Evolutionary conservation across 2,329 filamentous ascomycete genomes (phyloP), one percentile per base, ranked within the genome.

Genomic region (Fulvia fulva): DNA sequence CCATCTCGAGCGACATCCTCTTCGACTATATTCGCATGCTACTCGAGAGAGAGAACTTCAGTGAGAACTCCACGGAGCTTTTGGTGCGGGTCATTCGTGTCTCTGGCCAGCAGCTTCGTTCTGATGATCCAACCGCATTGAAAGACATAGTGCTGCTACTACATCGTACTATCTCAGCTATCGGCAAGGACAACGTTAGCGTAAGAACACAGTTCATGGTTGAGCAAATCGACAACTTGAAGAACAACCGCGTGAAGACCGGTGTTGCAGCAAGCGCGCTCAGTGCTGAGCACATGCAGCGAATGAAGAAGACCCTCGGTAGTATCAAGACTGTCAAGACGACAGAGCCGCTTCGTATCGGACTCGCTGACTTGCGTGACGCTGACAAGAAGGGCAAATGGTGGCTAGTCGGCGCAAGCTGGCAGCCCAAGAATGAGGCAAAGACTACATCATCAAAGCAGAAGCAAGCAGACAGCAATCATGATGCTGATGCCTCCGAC

Each of bases 321-420:
- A 85, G 88, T 3, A 77, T 99, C 37, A 94, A 90, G 70, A 75
- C 78, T 11, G 34, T 58, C 58, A 91, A 90, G 63, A 86, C 87
- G 7, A 87, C 84, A 3, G 90, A 95, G 60, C 91, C 94, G 3
- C 81, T 99, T 59, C 86, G 90, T 8, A 87, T 97, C 57, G 86
- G 89, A 11, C 80, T 97, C 3, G 80, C 83, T 37, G 94, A 99
- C 68, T 90, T 99, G 53, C 86, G 86, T 62, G 85, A 92, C 61
- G 87, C 88, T 0, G 89, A 93, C 43, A 93, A 89, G 71, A 89
- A 87, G 70, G 94, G 94, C 0, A 97, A 96, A 77, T 99, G 94
- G 94, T 99, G 94, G 94, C 84, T 97, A 21, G 90, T 97, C 5
- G 94, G 94, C 53, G 93, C 94, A n/a, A 96, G 91, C 73, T 97